Evolutionary conservation across 2,329 filamentous ascomycete genomes (phyloP).

Genomic region (Stagonosporopsis tanaceti): DNA sequence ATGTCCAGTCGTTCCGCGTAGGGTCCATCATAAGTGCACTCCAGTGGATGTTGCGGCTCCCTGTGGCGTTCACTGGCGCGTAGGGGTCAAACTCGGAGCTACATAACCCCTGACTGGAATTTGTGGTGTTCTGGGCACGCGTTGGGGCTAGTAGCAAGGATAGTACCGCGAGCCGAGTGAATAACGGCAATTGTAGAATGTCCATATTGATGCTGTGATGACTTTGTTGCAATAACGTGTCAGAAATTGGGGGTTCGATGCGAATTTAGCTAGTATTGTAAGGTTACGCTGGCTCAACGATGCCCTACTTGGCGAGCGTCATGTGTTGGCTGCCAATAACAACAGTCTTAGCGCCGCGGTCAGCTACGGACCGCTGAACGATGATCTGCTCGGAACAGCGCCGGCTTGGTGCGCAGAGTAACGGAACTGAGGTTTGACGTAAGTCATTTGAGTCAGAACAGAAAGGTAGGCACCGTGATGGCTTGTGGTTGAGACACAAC

Average conservation of each 20-base stretch:
- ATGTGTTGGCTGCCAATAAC: slow-evolving; percentile 21
- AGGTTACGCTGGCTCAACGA: slow-evolving; percentile 11
- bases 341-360: slow-evolving; percentile 17
- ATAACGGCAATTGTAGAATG: background rate
- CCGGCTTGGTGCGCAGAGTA: background rate
- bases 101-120: background rate
- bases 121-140: slow-evolving; percentile 1
- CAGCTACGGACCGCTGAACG: background rate
- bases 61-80: slow-evolving; percentile 12
- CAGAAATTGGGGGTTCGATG: background rate
- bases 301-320: slow-evolving; percentile 14
- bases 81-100: background rate
- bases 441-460: background rate
- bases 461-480: slow-evolving; percentile 2
- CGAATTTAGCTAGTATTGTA: slow-evolving; percentile 11
- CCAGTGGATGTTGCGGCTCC: slow-evolving; percentile 16
- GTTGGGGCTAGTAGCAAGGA: background rate
- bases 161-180: slow-evolving; percentile 1
- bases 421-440: background rate
- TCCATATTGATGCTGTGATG: background rate
- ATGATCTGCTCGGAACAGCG: slow-evolving; percentile 3
- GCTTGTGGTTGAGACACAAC: background rate
- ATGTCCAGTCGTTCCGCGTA: slow-evolving; percentile 11
- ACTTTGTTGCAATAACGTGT: background rate
- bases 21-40: slow-evolving; percentile 20